Evolutionary conservation across 495 filamentous ascomycete genomes (phyloP), one percentile per base, ranked within the genome.

Genomic region (Zalerion maritima): DNA sequence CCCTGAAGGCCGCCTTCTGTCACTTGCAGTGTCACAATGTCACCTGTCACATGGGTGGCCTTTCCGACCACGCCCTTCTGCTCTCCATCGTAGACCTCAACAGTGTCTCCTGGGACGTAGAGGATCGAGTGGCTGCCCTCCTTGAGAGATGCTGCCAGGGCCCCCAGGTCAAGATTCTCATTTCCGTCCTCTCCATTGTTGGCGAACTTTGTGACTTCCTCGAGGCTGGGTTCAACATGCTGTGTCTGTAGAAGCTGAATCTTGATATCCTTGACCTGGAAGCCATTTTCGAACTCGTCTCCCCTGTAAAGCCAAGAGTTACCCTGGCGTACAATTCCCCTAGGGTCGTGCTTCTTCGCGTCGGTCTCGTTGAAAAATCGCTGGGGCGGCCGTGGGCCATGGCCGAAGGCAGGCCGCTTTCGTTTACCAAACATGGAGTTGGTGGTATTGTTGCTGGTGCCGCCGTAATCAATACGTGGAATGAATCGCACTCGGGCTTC

Each of bases 71-170:
- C 73, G 26, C 91, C 91, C 37, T 81, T 80, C 49, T 99, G 91
- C 54, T 99, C 91, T 34, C 91, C 91, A 36, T 91, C 75, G 45
- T 83, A 96, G 24, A 99, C 81, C 49, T 96, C 91, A 7, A 97
- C 85, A 3, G 81, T 71, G 43, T 99, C 91, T 14, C 91, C 91
- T 1, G 84, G 81, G 2, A 85, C 71, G 41, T 92, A 99, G 3
- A 78, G 72, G 15, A 82, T 75, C 34, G 74, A 76, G 7, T 75
- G 70, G 14, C 72, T 75, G 19, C 69, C 72, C 26, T 79, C 78
- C 44, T 86, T 93, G 31, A 92, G 56, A 28, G 81, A 92, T 31
- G 81, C 75, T 18, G 84, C 81, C 18, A 99, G 61, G 4, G 87
- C 83, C 38, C 78, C 76, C 24, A 99, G 67, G 57, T 99, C 91